Conservation (phyloP, 2,329 filamentous ascomycete genomes). For the Aschersonia sp. region DNA sequence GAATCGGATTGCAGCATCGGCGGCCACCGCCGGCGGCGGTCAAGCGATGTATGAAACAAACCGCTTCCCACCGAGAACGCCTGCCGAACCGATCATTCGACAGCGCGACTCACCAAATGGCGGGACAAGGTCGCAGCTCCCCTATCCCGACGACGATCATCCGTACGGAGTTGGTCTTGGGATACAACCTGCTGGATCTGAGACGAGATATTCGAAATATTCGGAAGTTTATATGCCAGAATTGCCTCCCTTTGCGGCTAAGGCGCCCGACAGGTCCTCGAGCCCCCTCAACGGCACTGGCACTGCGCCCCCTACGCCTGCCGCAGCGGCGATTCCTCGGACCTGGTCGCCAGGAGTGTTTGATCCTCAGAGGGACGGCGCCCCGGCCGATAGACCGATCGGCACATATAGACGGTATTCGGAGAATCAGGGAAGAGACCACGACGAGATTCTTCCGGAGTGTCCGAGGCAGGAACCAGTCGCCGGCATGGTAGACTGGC, state of each 20-base stretch:
- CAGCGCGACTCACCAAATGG: slow-evolving; percentile 4
- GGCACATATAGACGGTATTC: slow-evolving; percentile 38
- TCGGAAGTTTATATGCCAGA: slow-evolving; percentile 12
- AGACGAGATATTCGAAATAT: slow-evolving; percentile 1
- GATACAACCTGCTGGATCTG: slow-evolving; percentile 5
- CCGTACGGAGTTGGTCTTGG: slow-evolving; percentile 8
- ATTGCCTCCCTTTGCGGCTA: background rate
- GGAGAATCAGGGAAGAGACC: slow-evolving; percentile 19
- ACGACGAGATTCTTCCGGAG: slow-evolving; percentile 34
- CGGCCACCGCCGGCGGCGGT: background rate
- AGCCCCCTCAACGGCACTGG: background rate
- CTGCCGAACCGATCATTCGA: slow-evolving; percentile 8
- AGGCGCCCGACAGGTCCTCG: background rate
- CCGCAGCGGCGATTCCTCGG: slow-evolving; percentile 9
- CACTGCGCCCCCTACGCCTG: background rate
- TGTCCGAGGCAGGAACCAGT: slow-evolving; percentile 54
- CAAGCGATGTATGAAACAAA: background rate
- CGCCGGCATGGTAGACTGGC: slow-evolving; percentile 61
- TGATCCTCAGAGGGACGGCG: slow-evolving; percentile 21
- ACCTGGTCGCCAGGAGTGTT: slow-evolving; percentile 32
- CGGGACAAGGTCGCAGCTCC: slow-evolving; percentile 13
- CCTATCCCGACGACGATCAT: slow-evolving; percentile 24
- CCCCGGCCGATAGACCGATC: slow-evolving; percentile 22
- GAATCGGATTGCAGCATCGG: slow-evolving; percentile 17
- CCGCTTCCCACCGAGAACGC: background rate